These are phyloP conservation scores for Phytomonas francai DNA, from an alignment of 208 protist species.

Conservation along the genomic window DNA sequence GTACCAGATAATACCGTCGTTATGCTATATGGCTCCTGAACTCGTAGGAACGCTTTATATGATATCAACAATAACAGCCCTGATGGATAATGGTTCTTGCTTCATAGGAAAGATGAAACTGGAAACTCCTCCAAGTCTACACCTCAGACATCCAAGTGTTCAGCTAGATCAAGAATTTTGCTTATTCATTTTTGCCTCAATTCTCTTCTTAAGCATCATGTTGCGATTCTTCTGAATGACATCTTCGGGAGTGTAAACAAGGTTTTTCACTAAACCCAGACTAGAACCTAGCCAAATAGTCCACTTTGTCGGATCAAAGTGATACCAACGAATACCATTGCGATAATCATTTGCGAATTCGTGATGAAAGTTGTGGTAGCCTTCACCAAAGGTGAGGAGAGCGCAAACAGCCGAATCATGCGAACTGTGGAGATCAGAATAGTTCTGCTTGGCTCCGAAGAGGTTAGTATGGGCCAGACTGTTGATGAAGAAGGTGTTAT, in stretches of 20 bases:
- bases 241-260: constrained; percentile 52
- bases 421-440: constrained; percentile 71
- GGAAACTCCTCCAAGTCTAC: constrained; percentile 61
- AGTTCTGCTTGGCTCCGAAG: constrained; percentile 68
- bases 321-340: constrained; percentile 86
- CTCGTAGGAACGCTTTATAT: constrained; percentile 46
- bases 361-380: constrained; percentile 93
- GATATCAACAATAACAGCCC: constrained; percentile 61
- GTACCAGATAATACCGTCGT: constrained; percentile 64
- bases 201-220: constrained; percentile 37
- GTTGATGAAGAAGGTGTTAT: constrained; percentile 92
- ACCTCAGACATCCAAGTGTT: constrained; percentile 25
- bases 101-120: constrained; percentile 18
- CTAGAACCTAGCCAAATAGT: constrained; percentile 54
- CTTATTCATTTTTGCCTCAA: constrained; percentile 14
- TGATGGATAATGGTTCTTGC: constrained; percentile 57
- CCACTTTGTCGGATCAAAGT: constrained; percentile 91
- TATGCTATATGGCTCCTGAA: constrained; percentile 53
- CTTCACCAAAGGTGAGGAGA: constrained; percentile 84
- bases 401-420: constrained; percentile 79
- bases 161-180: constrained; percentile 28
- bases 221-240: constrained; percentile 60
- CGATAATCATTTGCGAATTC: constrained; percentile 89
- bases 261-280: constrained; percentile 51
- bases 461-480: constrained; percentile 74